Conservation (phyloP, 306 rosid genomes). For the Medicago arabica region DNA sequence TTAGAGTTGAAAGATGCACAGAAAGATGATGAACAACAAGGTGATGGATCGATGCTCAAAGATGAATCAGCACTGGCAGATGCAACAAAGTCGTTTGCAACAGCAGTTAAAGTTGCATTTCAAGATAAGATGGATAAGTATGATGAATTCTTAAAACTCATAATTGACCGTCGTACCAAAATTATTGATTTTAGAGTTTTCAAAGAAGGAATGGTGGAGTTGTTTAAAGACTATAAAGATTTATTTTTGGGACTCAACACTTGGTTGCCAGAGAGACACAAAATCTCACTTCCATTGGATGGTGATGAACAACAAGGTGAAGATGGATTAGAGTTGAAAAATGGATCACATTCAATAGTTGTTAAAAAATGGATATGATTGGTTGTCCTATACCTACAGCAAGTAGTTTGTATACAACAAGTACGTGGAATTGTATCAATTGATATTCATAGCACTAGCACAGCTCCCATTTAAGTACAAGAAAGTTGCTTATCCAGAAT, state of each 20-base stretch:
- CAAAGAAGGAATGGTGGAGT: not conserved
- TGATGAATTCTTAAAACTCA: not conserved
- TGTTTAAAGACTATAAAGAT: not conserved
- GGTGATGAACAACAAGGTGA: not conserved
- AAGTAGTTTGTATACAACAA: too few relatives aligned
- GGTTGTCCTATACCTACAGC: not conserved
- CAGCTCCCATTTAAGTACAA: not conserved
- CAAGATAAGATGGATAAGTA: not conserved
- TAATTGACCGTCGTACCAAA: not conserved
- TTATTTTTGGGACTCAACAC: not conserved
- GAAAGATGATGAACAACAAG: too few relatives aligned
- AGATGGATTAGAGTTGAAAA: not conserved
- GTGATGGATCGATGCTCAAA: too few relatives aligned
- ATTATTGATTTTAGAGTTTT: not conserved
- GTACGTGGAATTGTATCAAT: not conserved
- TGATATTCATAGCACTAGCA: not conserved
- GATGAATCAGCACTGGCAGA: too few relatives aligned
- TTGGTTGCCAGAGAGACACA: not conserved
- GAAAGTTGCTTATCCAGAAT: too few relatives aligned
- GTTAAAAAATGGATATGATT: not conserved
- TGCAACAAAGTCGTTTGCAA: too few relatives aligned
- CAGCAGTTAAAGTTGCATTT: not conserved
- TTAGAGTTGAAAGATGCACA: not conserved
- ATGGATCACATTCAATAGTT: not conserved
- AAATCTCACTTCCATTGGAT: not conserved